Base-by-base conservation (phyloP, 2,329 filamentous ascomycete species). In the Metarhizium brunneum region DNA sequence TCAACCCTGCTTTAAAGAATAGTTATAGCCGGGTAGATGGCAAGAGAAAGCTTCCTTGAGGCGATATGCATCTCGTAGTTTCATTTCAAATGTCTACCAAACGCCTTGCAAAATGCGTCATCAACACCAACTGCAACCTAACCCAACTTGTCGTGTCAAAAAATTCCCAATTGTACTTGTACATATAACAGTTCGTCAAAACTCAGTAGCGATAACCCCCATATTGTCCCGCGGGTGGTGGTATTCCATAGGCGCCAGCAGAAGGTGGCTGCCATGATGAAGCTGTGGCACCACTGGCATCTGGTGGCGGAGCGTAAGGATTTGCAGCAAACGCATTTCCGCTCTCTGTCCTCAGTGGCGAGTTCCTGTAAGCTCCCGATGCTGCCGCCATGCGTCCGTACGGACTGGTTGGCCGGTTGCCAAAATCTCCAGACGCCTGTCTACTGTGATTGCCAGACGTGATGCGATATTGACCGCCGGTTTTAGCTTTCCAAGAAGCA, bases 401-500 rank as follows among this genome's bases (percentile, higher is more conserved):
- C 0, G 79, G 78, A 60, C 78, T 80, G 11, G 72, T 61, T 2
- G 77, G 75, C 42, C 79, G 69, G n/a, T 57, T 65, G 32, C 64
- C 64, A 51, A 73, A 76, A 32, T 79, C 76, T 6, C 72, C 69
- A 4, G 76, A 76, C 14, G 72, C 57, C 53, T 77, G 71, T 48
- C 73, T 71, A 16, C 64, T 63, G 55, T 77, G 74, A 11, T 65
- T 63, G 40, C 70, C 66, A 32, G 68, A 61, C n/a, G 65, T 55
- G 38, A 66, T 66, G 5, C 69, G 65, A 40, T 67, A 65, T 54
- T 73, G 71, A 4, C 67, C 69, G 36, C 69, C 70, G 10, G 65
- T 69, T 50, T 67, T 69, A 38, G 72, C 66, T 65, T 81, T 83
- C 77, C 82, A 83, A 8, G 76, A 72, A 36, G 70, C 71, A 59